A percentile compares a stretch with the other conserved stretches of the same genome.
Conservation (phyloP, 148 eudicot species). For the Camellia lanceoleosa region DNA sequence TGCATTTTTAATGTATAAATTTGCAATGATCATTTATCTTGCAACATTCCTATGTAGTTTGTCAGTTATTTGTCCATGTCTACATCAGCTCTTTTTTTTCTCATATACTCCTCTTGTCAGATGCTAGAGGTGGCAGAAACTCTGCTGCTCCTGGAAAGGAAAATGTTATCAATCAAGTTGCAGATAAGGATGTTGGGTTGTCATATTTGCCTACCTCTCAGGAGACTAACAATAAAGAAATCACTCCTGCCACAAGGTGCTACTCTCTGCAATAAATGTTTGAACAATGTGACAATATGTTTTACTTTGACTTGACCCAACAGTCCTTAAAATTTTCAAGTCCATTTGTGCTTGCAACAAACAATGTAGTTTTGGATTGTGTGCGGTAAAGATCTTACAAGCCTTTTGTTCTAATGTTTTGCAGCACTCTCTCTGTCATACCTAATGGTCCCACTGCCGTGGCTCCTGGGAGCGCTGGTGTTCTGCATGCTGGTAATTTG, state of each 20-base stretch:
- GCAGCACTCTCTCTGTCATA: constrained; percentile 44
- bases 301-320: background rate
- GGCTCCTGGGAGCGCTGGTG: constrained; percentile 38
- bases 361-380: background rate
- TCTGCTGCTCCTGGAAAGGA: constrained; percentile 43
- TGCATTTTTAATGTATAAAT: background rate
- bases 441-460: constrained; percentile 43
- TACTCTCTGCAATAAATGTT: background rate
- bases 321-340: background rate
- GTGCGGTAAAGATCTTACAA: background rate
- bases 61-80: background rate
- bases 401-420: constrained; percentile 24
- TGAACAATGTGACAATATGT: background rate
- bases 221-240: constrained; percentile 40
- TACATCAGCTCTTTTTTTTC: background rate
- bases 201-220: constrained; percentile 33
- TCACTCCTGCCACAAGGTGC: constrained; percentile 46
- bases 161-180: constrained; percentile 43
- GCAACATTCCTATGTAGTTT: background rate
- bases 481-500: constrained; percentile 24
- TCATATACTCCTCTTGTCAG: constrained; percentile 29
- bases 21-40: background rate
- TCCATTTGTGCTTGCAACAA: constrained; percentile 8
- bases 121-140: constrained; percentile 50
- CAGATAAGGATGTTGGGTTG: constrained; percentile 28